Evolutionary conservation across 345 rosid species (phyloP).

Genomic region (Syzygium aqueum): DNA sequence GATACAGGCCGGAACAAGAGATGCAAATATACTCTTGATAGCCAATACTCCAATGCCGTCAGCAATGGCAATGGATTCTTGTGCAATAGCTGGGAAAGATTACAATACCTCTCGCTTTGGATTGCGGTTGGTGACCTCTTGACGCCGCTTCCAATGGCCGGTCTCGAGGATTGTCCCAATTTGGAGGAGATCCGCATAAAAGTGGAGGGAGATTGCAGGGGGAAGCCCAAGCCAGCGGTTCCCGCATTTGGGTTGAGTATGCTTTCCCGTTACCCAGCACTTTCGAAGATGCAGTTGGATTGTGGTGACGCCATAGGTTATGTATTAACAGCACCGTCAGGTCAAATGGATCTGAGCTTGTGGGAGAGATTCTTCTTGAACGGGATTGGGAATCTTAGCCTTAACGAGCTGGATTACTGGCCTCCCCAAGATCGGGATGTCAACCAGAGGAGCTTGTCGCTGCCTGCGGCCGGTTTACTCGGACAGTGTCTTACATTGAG

Average conservation of each 20-base stretch:
- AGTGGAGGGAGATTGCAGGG: slow-evolving; percentile 88
- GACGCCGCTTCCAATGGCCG: slow-evolving; percentile 41
- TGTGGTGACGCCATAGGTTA: slow-evolving; percentile 64
- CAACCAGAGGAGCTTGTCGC: slow-evolving; percentile 71
- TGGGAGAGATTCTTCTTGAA: slow-evolving; percentile 88
- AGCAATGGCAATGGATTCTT: slow-evolving; percentile 27
- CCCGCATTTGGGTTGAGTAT: slow-evolving; percentile 57
- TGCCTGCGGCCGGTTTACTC: slow-evolving; percentile 66
- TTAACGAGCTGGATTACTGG: slow-evolving; percentile 76
- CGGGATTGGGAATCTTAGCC: slow-evolving; percentile 49
- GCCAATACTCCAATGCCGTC: neutral
- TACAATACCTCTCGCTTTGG: slow-evolving; percentile 68
- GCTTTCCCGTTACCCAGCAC: slow-evolving; percentile 46
- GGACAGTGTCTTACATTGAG: slow-evolving; percentile 46
- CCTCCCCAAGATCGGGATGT: slow-evolving; percentile 89
- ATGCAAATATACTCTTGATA: slow-evolving; percentile 28
- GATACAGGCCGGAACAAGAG: slow-evolving; percentile 29
- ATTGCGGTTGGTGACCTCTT: slow-evolving; percentile 61
- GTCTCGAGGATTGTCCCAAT: slow-evolving; percentile 66
- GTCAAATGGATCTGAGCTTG: slow-evolving; percentile 74
- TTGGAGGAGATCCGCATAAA: slow-evolving; percentile 69
- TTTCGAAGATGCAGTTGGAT: slow-evolving; percentile 71
- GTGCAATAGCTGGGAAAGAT: slow-evolving; percentile 54
- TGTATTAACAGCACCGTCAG: slow-evolving; percentile 71
- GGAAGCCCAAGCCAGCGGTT: slow-evolving; percentile 38